phyloP scores from a whole-genome alignment of 2,329 filamentous ascomycete species.

The Nemania bipapillata region DNA sequence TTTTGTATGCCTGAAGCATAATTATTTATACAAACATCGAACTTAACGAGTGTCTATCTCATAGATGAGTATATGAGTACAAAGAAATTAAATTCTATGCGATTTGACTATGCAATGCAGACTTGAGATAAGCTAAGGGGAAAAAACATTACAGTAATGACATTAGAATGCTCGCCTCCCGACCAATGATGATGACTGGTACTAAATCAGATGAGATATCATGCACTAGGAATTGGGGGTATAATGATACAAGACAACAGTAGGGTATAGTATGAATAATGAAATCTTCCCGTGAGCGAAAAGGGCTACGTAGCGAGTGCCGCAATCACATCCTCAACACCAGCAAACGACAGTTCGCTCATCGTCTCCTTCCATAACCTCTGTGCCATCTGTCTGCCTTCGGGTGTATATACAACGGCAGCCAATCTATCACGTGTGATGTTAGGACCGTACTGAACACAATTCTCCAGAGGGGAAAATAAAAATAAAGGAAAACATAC shows the following conservation, averaged over 20 bases:
- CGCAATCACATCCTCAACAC: conserved; percentile 19
- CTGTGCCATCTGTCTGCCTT: conserved; percentile 27
- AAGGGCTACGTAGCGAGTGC: neutral
- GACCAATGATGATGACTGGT: neutral
- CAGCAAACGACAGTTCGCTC: conserved; percentile 31
- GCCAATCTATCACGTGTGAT: conserved; percentile 16
- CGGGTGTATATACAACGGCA: conserved; percentile 30
- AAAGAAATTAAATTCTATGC: neutral
- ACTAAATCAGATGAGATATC: neutral
- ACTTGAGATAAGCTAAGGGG: neutral
- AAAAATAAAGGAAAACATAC: conserved; percentile 11
- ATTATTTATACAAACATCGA: neutral
- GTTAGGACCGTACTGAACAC: conserved; percentile 4
- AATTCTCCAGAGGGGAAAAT: neutral
- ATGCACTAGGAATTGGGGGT: neutral
- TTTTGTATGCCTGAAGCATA: neutral
- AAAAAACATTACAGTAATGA: neutral
- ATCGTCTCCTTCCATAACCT: conserved; percentile 37
- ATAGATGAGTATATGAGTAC: neutral
- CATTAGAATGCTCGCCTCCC: neutral
- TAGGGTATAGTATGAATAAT: conserved; percentile 4
- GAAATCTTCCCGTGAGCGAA: neutral
- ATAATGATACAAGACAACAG: neutral
- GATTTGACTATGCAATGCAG: neutral
- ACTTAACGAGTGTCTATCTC: neutral